Percentiles rank a stretch among this genome's conserved stretches.
Evolutionary conservation across 768 basidiomycete genomes (phyloP).

Genomic region (Chalciporus piperatus): DNA sequence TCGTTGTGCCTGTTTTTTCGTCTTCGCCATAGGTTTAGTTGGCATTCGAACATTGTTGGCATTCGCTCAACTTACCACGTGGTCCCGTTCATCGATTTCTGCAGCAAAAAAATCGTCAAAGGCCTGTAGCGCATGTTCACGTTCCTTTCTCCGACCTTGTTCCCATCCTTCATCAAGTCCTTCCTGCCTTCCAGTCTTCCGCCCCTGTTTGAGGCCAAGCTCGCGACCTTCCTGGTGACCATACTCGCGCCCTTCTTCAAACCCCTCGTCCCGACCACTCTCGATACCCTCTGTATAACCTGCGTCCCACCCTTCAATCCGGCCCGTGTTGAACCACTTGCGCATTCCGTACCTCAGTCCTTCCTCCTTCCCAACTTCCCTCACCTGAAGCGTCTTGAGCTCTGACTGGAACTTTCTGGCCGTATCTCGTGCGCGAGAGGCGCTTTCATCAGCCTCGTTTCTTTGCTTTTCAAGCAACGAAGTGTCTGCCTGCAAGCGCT

Average conservation of each 20-base stretch:
- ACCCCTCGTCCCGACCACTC: slow-evolving; percentile 44
- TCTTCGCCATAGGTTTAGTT: slow-evolving; percentile 19
- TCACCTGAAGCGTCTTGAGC: slow-evolving; percentile 44
- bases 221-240: slow-evolving; percentile 38
- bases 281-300: slow-evolving; percentile 47
- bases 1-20: slow-evolving; percentile 18
- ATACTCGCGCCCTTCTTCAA: slow-evolving; percentile 38
- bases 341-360: slow-evolving; percentile 39
- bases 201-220: slow-evolving; percentile 34
- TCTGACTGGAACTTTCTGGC: slow-evolving; percentile 42
- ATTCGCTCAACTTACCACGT: slow-evolving; percentile 20
- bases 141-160: slow-evolving; percentile 47
- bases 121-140: slow-evolving; percentile 50
- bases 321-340: slow-evolving; percentile 44
- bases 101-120: slow-evolving; percentile 55
- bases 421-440: slow-evolving; percentile 41
- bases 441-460: slow-evolving; percentile 43
- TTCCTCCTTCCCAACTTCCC: slow-evolving; percentile 43
- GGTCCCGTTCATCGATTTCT: slow-evolving; percentile 35
- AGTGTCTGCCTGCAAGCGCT: slow-evolving; percentile 31
- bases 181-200: slow-evolving; percentile 27
- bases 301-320: slow-evolving; percentile 42
- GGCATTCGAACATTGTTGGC: neutral
- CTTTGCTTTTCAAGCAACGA: slow-evolving; percentile 35
- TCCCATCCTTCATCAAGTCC: slow-evolving; percentile 35